Evolutionary conservation across 495 filamentous ascomycete genomes (phyloP).

Genomic region (Rostrohypoxylon terebratum): DNA sequence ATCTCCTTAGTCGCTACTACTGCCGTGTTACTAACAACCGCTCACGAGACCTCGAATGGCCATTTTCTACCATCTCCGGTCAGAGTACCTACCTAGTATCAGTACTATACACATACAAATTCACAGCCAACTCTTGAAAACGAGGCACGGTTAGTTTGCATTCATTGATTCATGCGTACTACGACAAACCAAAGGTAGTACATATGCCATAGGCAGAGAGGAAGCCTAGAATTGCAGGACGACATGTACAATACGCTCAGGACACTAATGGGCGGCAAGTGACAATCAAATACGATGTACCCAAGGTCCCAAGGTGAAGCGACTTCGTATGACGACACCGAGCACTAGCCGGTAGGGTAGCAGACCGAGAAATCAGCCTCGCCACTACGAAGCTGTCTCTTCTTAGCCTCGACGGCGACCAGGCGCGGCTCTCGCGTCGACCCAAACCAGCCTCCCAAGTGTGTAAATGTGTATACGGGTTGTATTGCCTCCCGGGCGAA

Average conservation of each 20-base stretch:
- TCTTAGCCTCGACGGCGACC: conserved; percentile 31
- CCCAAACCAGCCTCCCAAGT: neutral
- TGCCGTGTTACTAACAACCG: neutral
- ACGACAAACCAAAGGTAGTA: neutral
- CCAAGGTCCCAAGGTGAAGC: conserved; percentile 5
- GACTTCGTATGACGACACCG: neutral
- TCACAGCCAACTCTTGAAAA: neutral
- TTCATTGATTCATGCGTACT: neutral
- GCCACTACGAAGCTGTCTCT: neutral
- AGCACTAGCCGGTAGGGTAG: neutral
- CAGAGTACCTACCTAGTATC: neutral
- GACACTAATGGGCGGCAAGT: neutral
- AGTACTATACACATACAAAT: neutral
- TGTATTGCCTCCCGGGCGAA: conserved; percentile 20
- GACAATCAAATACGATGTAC: neutral
- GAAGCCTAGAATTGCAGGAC: neutral
- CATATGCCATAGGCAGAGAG: neutral
- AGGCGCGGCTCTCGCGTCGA: conserved; percentile 14
- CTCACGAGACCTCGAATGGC: neutral
- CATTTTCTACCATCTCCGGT: neutral
- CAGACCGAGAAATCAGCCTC: conserved; percentile 12
- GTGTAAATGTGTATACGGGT: neutral
- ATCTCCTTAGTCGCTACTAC: neutral
- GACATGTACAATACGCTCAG: neutral
- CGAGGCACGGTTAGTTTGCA: neutral